phyloP scores from a whole-genome alignment of 2,329 filamentous ascomycete genomes.

The Epichloe amarillans region DNA sequence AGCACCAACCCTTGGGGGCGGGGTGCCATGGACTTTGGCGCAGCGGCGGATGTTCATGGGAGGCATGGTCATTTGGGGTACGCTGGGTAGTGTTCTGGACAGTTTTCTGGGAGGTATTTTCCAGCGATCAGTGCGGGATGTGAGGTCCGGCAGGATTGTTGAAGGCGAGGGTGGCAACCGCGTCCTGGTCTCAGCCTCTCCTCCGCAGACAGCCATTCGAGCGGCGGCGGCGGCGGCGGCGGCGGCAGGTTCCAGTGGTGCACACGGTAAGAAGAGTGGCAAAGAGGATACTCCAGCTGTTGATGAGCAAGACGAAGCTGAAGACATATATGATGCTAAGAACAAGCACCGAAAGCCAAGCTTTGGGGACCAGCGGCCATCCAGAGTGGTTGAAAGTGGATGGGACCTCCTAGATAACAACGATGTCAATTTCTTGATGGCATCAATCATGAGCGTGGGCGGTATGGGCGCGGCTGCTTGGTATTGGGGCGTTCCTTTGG shows the following conservation, averaged over 20 bases:
- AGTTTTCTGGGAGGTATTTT: constrained; percentile 74
- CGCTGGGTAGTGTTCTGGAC: constrained; percentile 71
- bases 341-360: constrained; percentile 37
- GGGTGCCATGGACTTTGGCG: constrained; percentile 32
- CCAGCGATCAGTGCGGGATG: constrained; percentile 77
- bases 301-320: constrained; percentile 22
- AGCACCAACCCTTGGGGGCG: constrained; percentile 25
- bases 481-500: constrained; percentile 45
- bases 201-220: background rate
- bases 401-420: constrained; percentile 84
- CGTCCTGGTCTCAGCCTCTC: constrained; percentile 32
- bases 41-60: constrained; percentile 35
- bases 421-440: constrained; percentile 89
- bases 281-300: constrained; percentile 18
- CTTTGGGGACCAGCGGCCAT: constrained; percentile 43
- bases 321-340: constrained; percentile 33
- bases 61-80: constrained; percentile 58
- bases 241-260: constrained; percentile 8
- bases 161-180: constrained; percentile 66
- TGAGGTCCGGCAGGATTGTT: constrained; percentile 72
- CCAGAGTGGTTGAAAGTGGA: constrained; percentile 50
- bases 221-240: too few species aligned
- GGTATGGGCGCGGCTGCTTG: constrained; percentile 55
- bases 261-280: constrained; percentile 30
- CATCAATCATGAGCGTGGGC: constrained; percentile 62